Base-by-base conservation (phyloP, 2,329 filamentous ascomycete genomes). In the Aplosporella prunicola region DNA sequence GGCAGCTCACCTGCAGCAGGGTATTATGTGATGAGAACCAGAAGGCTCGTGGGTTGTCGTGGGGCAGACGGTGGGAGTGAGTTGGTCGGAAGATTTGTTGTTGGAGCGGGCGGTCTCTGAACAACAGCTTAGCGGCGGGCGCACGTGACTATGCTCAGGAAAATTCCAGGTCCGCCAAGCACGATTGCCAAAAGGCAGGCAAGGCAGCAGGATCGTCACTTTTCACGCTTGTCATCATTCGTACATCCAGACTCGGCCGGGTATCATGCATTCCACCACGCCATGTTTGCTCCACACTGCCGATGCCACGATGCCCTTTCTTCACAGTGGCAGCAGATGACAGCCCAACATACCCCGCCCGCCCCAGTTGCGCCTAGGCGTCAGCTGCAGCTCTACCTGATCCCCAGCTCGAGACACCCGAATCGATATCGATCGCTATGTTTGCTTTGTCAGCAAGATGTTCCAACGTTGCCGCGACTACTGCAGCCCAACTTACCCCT, bases 311-410 rank as follows among this genome's bases (percentile, higher is more conserved):
- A 51, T 51, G 46, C 44, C 43, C 43, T 13, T n/a, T n/a, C 25
- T 25, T 28, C 66, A 93, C 40, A 93, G 48, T 17, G 85, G 86
- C 47, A 94, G 63, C 45, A 96, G 74, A 64, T 95, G 88, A 58
- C 89, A 98, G 38, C 89, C 89, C 51, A 98, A 65, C 57, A 93
- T 66, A 9, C 89, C 91, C 58, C 86, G 72, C 20, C 91, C 91
- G 47, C 89, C 89, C 89, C 91, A 98, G 54, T 88, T 71, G 29
- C 76, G 74, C 49, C 76, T 73, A 36, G 89, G 89, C 32, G 70
- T 84, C 45, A 98, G 63, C 45, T 74, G 78, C 51, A 95, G 62
- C 40, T 78, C 71, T 41, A 91, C 58, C 46, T 86, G 61, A 35
- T 61, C 38, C 22, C 38, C 32, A 2, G 35, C 38, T 23, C 38